Conservation (phyloP, 202 grass and related monocot genomes). For the Zizania palustris region DNA sequence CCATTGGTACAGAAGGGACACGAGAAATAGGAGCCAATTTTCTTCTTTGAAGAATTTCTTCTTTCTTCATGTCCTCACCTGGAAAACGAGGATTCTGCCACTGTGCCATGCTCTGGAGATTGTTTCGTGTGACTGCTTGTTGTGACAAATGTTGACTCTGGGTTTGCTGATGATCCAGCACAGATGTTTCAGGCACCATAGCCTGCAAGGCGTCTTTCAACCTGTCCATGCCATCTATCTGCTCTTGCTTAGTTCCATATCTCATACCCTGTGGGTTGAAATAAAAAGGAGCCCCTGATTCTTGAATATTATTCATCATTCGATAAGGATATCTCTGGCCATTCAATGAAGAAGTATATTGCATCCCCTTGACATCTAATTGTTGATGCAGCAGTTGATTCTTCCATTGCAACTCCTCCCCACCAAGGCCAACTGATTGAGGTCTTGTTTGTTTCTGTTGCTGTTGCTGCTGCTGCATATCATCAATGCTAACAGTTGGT, state of each 20-base stretch:
- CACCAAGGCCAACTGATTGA: constrained; percentile 54
- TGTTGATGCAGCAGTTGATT: constrained; percentile 65
- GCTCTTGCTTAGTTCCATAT: constrained; percentile 73
- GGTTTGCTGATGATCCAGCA: constrained; percentile 56
- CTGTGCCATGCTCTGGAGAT: constrained; percentile 57
- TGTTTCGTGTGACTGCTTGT: constrained; percentile 57
- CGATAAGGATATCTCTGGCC: constrained; percentile 69
- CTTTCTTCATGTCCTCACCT: constrained; percentile 73
- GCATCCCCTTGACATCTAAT: constrained; percentile 63
- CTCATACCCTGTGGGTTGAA: constrained; percentile 64
- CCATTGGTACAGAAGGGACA: constrained; percentile 65
- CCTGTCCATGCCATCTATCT: constrained; percentile 63
- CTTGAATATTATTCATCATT: constrained; percentile 62
- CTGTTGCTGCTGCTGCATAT: constrained; percentile 71
- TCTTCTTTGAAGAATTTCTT: constrained; percentile 70
- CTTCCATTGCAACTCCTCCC: constrained; percentile 79
- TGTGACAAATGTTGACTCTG: constrained; percentile 56
- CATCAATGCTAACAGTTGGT: constrained; percentile 57
- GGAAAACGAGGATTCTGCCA: constrained; percentile 64
- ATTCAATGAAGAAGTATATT: constrained; percentile 63
- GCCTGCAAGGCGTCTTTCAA: constrained; percentile 53
- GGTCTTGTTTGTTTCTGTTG: constrained; percentile 69
- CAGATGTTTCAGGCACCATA: constrained; percentile 51
- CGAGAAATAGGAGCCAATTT: constrained; percentile 58
- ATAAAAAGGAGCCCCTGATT: constrained; percentile 68